Evolutionary conservation across 352 stramenopile species (phyloP), one percentile per base, ranked within the genome.

Genomic region (Globisporangium nunn): DNA sequence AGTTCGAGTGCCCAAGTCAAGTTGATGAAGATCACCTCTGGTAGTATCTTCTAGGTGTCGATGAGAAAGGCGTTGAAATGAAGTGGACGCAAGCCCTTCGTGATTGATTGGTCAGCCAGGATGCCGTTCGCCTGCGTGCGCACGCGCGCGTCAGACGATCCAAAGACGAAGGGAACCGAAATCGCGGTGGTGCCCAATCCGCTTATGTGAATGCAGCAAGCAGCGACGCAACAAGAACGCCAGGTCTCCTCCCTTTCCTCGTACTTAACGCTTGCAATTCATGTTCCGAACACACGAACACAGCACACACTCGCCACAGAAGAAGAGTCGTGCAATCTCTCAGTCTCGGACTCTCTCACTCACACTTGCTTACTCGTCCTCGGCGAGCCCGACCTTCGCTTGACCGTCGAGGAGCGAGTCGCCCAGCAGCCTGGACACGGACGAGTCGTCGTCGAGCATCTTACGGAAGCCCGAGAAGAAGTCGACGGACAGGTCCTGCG

Each of bases 401-500:
- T 56, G 49, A 17, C 18, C 31, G 40, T 51, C 35, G 43, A 62
- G 46, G 31, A 56, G 56, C 49, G 56, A 37, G 7, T 56, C 56
- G 18, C 43, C 39, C 48, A 62, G 49, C 11, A 62, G 56, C 56
- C 56, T 62, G 30, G 56, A 41, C 11, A 14, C 40, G 12, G 18
- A 30, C 39, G 49, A 46, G 49, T 62, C 56, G 18, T 62, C 49
- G 18, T 49, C 56, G 18, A 62, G 49, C 40, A 62, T 50, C 56
- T 62, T 62, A 40, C 56, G 56, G 48, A 61, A 56, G 48, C 56
- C 56, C 56, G 56, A 61, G 28, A 51, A 31, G 48, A 67, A 71
- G 59, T 78, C 67, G 6, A 62, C 60, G 12, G 63, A 53, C n/a
- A 67, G 43, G 53, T 67, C 52, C 31, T 61, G 54, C 37, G 31